Evolutionary conservation across 371 early-diverging fungal genomes (phyloP).

Genomic region (Smittium culicis): DNA sequence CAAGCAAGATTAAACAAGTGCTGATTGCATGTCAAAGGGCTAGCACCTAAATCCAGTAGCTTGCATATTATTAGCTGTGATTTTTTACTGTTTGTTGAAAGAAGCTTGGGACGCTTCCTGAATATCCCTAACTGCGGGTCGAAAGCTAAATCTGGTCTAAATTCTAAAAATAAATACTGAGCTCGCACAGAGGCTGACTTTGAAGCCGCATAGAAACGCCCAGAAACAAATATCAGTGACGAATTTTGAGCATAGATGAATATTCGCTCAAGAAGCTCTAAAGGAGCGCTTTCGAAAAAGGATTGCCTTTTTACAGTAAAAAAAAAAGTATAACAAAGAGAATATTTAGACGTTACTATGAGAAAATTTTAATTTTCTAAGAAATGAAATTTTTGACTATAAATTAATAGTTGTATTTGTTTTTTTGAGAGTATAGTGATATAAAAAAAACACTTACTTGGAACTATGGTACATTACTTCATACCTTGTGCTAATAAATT

Average conservation of each 20-base stretch:
- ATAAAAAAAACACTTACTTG: too few relatives aligned
- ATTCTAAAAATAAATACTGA: constrained; percentile 24
- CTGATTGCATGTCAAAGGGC: constrained; percentile 25
- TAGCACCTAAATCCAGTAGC: constrained; percentile 28
- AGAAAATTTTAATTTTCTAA: too few relatives aligned
- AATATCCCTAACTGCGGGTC: constrained; percentile 23
- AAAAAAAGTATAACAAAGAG: too few relatives aligned
- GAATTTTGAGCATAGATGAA: constrained; percentile 32
- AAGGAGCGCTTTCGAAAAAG: constrained; percentile 15
- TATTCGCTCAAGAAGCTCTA: constrained; percentile 24
- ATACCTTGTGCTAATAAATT: too few relatives aligned
- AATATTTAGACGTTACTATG: too few relatives aligned
- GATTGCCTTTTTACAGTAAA: too few relatives aligned
- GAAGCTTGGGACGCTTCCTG: constrained; percentile 21
- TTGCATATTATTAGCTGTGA: constrained; percentile 19
- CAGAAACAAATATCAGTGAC: constrained; percentile 22
- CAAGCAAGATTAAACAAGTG: constrained; percentile 29
- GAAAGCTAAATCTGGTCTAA: constrained; percentile 21
- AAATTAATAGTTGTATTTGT: too few relatives aligned
- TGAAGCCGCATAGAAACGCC: constrained; percentile 20
- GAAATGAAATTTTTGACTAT: too few relatives aligned
- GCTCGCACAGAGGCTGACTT: constrained; percentile 23
- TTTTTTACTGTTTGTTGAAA: not conserved
- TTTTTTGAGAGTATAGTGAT: too few relatives aligned
- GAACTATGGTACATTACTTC: too few relatives aligned